phyloP scores from a whole-genome alignment of 106 monocot genomes.

The Platanthera guangdongensis region DNA sequence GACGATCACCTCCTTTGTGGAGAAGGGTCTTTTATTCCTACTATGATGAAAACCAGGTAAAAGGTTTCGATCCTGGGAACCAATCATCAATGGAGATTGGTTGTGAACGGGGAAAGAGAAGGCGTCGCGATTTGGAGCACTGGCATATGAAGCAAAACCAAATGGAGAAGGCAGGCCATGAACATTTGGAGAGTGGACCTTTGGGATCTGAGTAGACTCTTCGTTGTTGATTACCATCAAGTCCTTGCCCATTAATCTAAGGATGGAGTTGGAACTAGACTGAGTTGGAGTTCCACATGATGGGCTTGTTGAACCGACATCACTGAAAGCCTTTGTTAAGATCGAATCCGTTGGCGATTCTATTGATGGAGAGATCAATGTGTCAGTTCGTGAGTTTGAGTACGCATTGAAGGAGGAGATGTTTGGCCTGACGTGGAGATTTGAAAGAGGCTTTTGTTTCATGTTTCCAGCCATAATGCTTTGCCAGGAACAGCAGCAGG shows the following conservation, averaged over 20 bases:
- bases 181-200: background rate
- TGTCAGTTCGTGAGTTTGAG: background rate
- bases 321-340: conserved; percentile 5
- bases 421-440: conserved; percentile 12
- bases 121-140: background rate
- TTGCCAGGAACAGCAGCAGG: conserved; percentile 33
- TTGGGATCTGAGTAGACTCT: conserved; percentile 11
- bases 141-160: conserved; percentile 7
- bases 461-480: background rate
- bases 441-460: background rate
- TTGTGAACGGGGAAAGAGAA: background rate
- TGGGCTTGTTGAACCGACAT: background rate
- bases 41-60: background rate
- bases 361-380: background rate
- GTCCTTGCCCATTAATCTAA: conserved; percentile 25
- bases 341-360: conserved; percentile 13
- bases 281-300: conserved; percentile 9
- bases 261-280: conserved; percentile 9
- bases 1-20: conserved; percentile 21
- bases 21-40: background rate
- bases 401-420: background rate
- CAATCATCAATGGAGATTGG: background rate
- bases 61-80: background rate
- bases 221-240: conserved; percentile 16
- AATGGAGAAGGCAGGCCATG: background rate